phyloP scores from a whole-genome alignment of 1,284 basidiomycete genomes.

The Schizophyllum amplum region DNA sequence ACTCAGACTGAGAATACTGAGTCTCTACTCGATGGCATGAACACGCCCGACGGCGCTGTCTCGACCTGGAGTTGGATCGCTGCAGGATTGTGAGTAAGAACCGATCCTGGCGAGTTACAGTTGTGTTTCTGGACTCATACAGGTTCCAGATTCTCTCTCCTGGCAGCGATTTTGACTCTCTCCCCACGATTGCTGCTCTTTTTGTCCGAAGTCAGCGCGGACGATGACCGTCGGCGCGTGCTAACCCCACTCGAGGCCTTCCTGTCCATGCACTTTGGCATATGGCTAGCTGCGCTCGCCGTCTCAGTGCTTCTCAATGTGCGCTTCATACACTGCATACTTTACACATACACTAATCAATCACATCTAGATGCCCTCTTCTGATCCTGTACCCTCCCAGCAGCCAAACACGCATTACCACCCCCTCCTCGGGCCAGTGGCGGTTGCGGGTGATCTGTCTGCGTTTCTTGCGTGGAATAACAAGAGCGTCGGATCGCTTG shows the following conservation, averaged over 20 bases:
- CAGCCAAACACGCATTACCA: constrained; percentile 28
- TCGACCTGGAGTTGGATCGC: not conserved
- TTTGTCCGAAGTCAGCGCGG: constrained; percentile 36
- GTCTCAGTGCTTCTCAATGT: constrained; percentile 56
- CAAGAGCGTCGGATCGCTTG: constrained; percentile 44
- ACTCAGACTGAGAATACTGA: not conserved
- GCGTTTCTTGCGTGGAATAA: constrained; percentile 64
- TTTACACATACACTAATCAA: constrained; percentile 1
- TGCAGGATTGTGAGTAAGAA: not conserved
- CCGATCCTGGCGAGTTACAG: not conserved
- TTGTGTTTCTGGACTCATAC: constrained; percentile 2
- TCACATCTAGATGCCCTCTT: constrained; percentile 33
- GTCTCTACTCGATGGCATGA: not conserved
- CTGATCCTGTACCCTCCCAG: constrained; percentile 21
- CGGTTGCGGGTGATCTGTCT: constrained; percentile 40
- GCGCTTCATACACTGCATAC: constrained; percentile 3
- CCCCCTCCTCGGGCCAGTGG: constrained; percentile 55
- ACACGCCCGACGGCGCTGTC: not conserved
- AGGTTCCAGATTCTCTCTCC: constrained; percentile 4
- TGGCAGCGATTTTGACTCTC: constrained; percentile 19
- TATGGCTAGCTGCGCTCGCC: constrained; percentile 46
- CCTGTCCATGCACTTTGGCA: constrained; percentile 52
- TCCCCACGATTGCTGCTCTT: constrained; percentile 58
- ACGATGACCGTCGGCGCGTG: constrained; percentile 24
- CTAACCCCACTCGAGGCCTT: constrained; percentile 63